phyloP scores from a whole-genome alignment of 2,329 filamentous ascomycete genomes.

The Fusarium protoensiforme region DNA sequence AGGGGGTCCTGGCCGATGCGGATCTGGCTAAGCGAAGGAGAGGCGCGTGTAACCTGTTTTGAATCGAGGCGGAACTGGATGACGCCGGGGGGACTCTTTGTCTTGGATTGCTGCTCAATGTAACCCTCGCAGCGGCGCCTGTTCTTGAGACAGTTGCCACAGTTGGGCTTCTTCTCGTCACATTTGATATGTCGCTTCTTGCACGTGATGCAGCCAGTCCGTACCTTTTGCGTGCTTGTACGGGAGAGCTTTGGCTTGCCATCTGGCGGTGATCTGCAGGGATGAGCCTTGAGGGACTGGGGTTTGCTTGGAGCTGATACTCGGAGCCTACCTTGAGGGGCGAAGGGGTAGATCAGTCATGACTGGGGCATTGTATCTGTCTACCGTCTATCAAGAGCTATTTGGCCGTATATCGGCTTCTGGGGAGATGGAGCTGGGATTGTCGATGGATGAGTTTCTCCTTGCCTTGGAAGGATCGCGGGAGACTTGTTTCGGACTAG shows the following conservation, averaged over 20 bases:
- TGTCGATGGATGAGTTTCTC: not conserved
- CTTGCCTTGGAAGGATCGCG: not conserved
- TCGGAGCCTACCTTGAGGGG: not conserved
- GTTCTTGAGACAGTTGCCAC: conserved; percentile 29
- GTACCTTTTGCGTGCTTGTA: conserved; percentile 33
- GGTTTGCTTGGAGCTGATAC: not conserved
- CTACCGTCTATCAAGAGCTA: not conserved
- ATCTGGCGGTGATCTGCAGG: not conserved
- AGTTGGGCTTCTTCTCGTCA: conserved; percentile 31
- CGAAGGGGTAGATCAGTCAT: not conserved
- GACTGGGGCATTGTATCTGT: not conserved
- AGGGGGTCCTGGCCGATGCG: conserved; percentile 17
- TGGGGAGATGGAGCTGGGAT: not conserved
- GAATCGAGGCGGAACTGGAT: conserved; percentile 42
- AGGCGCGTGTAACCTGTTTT: not conserved
- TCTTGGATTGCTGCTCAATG: not conserved
- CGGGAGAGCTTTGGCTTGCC: conserved; percentile 26
- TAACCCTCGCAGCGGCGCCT: conserved; percentile 34
- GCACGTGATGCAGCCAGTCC: conserved; percentile 38
- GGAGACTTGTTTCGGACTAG: not conserved
- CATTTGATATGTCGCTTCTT: conserved; percentile 40
- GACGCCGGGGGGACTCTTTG: not conserved
- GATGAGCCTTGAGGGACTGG: not conserved
- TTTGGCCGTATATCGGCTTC: not conserved
- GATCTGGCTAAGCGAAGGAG: conserved; percentile 9